A percentile compares a stretch with the other conserved stretches of the same genome.
Conservation (phyloP, 1,139 yeast species). For the Taiozyma onychis region DNA sequence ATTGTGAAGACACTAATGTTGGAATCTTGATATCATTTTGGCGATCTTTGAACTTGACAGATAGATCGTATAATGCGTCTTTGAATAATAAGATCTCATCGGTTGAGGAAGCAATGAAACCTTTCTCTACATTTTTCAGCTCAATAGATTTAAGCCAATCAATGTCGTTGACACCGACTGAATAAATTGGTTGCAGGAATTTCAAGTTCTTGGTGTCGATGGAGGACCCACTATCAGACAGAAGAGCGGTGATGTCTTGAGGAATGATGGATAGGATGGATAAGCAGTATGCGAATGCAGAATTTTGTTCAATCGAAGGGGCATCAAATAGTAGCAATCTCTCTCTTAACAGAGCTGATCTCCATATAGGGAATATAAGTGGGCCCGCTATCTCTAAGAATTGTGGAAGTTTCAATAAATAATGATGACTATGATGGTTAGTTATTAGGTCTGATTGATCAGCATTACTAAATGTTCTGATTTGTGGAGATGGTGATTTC, state of each 20-base stretch:
- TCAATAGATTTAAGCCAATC: conserved; percentile 20
- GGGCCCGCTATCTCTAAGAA: conserved; percentile 63
- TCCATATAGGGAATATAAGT: conserved; percentile 63
- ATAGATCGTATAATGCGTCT: conserved; percentile 47
- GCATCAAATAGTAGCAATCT: conserved; percentile 53
- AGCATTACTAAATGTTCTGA: conserved; percentile 1
- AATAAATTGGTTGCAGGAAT: conserved; percentile 49
- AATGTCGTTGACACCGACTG: conserved; percentile 60
- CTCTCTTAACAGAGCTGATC: conserved; percentile 57
- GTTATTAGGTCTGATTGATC: neutral
- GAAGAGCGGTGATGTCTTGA: conserved; percentile 24
- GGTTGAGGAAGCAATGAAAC: conserved; percentile 59
- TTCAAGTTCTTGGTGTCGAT: conserved; percentile 24
- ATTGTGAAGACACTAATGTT: conserved; percentile 17
- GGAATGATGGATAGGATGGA: conserved; percentile 45
- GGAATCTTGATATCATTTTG: conserved; percentile 16
- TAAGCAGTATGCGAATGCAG: conserved; percentile 43
- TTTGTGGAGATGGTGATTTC: conserved; percentile 18
- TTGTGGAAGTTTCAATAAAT: conserved; percentile 41
- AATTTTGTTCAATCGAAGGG: conserved; percentile 35
- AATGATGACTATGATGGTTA: conserved; percentile 34
- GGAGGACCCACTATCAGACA: conserved; percentile 22
- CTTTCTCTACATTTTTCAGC: conserved; percentile 12
- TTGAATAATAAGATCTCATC: conserved; percentile 65
- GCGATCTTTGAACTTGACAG: conserved; percentile 32